Conservation (phyloP, 345 rosid genomes). For the Diplotaxis tenuifolia region DNA sequence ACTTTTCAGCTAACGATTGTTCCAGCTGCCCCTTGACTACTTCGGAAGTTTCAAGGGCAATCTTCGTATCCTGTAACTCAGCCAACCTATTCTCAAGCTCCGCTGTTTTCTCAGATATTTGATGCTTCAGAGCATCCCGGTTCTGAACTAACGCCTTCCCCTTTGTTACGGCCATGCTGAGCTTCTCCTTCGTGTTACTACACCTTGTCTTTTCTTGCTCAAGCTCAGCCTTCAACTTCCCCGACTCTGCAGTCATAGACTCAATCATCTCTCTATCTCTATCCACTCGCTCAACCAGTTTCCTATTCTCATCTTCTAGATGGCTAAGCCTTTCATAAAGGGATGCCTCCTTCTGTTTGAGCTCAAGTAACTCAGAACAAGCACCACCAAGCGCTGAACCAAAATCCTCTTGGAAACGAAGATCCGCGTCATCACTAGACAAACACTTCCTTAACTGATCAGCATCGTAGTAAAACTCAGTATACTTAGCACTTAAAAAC, state of each 20-base stretch:
- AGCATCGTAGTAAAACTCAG: slow-evolving; percentile 54
- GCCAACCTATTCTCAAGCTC: slow-evolving; percentile 71
- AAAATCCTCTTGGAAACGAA: slow-evolving; percentile 54
- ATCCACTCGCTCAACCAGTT: slow-evolving; percentile 57
- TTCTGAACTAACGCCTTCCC: slow-evolving; percentile 95
- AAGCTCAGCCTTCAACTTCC: slow-evolving; percentile 52
- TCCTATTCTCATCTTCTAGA: slow-evolving; percentile 57
- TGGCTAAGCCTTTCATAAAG: slow-evolving; percentile 45
- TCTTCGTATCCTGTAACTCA: slow-evolving; percentile 61
- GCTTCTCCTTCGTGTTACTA: slow-evolving; percentile 85
- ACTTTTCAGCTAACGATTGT: slow-evolving; percentile 33
- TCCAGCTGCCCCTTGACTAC: slow-evolving; percentile 40
- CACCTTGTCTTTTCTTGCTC: slow-evolving; percentile 77
- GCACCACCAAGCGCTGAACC: slow-evolving; percentile 55
- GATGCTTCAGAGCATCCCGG: slow-evolving; percentile 75
- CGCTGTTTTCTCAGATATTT: slow-evolving; percentile 60
- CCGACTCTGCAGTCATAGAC: slow-evolving; percentile 50
- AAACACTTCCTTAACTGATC: slow-evolving; percentile 70
- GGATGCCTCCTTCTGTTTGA: slow-evolving; percentile 55
- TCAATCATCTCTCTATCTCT: slow-evolving; percentile 48
- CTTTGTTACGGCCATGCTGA: slow-evolving; percentile 90
- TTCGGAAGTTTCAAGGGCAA: slow-evolving; percentile 59
- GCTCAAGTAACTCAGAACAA: slow-evolving; percentile 56
- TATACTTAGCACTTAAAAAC: slow-evolving; percentile 58
- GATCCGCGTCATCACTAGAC: slow-evolving; percentile 43